phyloP scores from a whole-genome alignment of 345 rosid genomes.

The Citrus sp. region DNA sequence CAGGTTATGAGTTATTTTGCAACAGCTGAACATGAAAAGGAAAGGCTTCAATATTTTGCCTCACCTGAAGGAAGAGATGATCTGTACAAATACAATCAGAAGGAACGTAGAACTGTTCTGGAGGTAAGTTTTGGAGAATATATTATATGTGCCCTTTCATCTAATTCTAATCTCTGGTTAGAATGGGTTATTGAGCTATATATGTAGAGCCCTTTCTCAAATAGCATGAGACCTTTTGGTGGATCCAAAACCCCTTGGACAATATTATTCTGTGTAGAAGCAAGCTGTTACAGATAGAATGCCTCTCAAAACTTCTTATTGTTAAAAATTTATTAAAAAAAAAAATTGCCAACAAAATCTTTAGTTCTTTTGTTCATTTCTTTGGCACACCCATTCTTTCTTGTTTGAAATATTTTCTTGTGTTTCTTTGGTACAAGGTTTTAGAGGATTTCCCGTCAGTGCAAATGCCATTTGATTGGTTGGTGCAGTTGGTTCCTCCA shows the following conservation, averaged over 20 bases:
- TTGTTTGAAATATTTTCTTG: neutral
- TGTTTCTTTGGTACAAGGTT: constrained; percentile 41
- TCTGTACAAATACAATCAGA: constrained; percentile 89
- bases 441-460: constrained; percentile 94
- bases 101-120: constrained; percentile 82
- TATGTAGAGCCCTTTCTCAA: too few species aligned
- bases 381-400: neutral
- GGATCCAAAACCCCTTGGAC: too few species aligned
- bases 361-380: neutral
- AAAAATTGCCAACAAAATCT: neutral
- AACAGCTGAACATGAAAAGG: constrained; percentile 75
- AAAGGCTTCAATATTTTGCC: constrained; percentile 80
- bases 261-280: too few species aligned
- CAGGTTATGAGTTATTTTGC: constrained; percentile 94
- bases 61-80: constrained; percentile 96
- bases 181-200: too few species aligned
- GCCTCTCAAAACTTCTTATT: neutral
- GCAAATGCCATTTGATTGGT: constrained; percentile 89
- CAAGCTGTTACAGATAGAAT: neutral
- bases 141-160: too few species aligned
- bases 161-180: too few species aligned
- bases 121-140: constrained; percentile 50
- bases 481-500: constrained; percentile 88
- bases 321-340: too few species aligned
- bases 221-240: too few species aligned